phyloP scores from a whole-genome alignment of 129 eudicot genomes.

The Silybum marianum region DNA sequence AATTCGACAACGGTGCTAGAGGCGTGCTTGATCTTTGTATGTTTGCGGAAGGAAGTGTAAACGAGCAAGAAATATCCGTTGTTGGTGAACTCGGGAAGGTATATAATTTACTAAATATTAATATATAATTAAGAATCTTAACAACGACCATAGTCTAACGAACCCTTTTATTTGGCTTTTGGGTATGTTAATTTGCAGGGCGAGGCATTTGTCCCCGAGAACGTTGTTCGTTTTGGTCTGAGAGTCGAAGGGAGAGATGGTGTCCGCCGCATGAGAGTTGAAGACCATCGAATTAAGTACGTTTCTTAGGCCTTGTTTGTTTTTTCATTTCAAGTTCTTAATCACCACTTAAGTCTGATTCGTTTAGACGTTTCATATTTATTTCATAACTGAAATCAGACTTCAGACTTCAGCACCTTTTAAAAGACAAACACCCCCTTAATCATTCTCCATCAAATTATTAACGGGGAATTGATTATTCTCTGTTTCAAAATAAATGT shows the following conservation, averaged over 20 bases:
- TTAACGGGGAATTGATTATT: background rate
- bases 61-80: constrained; percentile 95
- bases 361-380: too few species aligned
- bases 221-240: constrained; percentile 69
- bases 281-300: constrained; percentile 84
- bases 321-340: too few species aligned
- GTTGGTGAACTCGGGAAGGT: constrained; percentile 93
- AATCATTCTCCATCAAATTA: constrained; percentile 5
- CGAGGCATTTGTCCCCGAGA: constrained; percentile 93
- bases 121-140: background rate
- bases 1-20: constrained; percentile 87
- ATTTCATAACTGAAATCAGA: too few species aligned
- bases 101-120: background rate
- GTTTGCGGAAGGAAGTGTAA: constrained; percentile 99
- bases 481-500: background rate
- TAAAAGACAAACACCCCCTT: too few species aligned
- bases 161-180: background rate
- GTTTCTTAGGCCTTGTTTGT: too few species aligned
- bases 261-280: constrained; percentile 64
- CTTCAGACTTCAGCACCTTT: too few species aligned
- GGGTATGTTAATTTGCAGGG: constrained; percentile 48
- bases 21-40: constrained; percentile 98
- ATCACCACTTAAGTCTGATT: too few species aligned
- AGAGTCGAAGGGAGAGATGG: constrained; percentile 83
- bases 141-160: background rate